phyloP scores from a whole-genome alignment of 495 filamentous ascomycete species.

The Penicillium psychrofluorescens region DNA sequence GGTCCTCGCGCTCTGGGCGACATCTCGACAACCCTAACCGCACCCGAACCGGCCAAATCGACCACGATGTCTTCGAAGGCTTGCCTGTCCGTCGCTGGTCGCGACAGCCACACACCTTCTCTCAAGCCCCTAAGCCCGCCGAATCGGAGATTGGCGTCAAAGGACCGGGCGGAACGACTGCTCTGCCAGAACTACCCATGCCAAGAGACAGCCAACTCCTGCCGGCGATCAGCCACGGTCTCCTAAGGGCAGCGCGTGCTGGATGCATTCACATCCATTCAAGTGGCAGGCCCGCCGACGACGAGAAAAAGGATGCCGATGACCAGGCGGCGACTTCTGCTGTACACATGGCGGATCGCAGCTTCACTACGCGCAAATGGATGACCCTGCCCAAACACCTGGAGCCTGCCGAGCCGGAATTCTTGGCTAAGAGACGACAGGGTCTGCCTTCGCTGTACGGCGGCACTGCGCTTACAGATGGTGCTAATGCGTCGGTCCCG shows the following conservation, averaged over 20 bases:
- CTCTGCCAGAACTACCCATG: constrained; percentile 58
- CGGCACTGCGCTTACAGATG: constrained; percentile 36
- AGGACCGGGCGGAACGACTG: constrained; percentile 45
- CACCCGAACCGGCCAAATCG: constrained; percentile 68
- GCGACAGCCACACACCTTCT: constrained; percentile 61
- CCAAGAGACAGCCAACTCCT: constrained; percentile 82
- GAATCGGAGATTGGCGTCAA: constrained; percentile 40
- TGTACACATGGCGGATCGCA: constrained; percentile 35
- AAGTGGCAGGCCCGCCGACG: constrained; percentile 32
- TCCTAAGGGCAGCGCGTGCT: constrained; percentile 77
- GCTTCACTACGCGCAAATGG: constrained; percentile 72
- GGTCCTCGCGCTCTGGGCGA: constrained; percentile 38
- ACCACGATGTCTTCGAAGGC: constrained; percentile 94
- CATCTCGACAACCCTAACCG: constrained; percentile 52
- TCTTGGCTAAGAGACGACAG: constrained; percentile 79
- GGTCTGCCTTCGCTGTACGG: constrained; percentile 55
- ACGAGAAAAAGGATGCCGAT: constrained; percentile 48
- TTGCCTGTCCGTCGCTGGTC: constrained; percentile 91
- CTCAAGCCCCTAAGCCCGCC: constrained; percentile 53
- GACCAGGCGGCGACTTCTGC: constrained; percentile 21
- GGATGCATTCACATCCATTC: constrained; percentile 55
- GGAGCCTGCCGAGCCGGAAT: constrained; percentile 69
- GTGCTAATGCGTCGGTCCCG: constrained; percentile 30
- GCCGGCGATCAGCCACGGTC: constrained; percentile 67
- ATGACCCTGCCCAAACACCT: constrained; percentile 66